Percentiles rank a stretch among this genome's conserved stretches.
These are phyloP conservation scores for Suillus subluteus DNA, from an alignment of 768 basidiomycete species.

Conservation along the genomic window DNA sequence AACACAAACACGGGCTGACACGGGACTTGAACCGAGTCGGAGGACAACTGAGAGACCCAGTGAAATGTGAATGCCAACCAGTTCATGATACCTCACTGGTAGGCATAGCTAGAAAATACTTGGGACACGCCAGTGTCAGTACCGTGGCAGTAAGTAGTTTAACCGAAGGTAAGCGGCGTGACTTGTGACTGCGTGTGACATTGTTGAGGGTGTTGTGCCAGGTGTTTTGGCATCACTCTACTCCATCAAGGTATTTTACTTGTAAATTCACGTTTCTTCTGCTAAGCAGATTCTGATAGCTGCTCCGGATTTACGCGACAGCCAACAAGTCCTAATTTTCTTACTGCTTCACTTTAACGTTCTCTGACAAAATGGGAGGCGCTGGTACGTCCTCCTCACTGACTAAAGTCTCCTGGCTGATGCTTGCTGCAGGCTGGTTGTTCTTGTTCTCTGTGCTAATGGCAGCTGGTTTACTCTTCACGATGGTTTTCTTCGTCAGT, in stretches of 20 bases:
- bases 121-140: no score
- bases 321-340: conserved; percentile 8
- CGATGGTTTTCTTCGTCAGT: conserved; percentile 99
- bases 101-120: no score
- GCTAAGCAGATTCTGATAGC: not conserved
- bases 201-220: not conserved
- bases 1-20: no score
- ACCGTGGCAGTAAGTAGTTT: no score
- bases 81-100: no score
- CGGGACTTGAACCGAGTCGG: no score
- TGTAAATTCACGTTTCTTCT: not conserved
- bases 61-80: no score
- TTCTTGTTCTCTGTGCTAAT: conserved; percentile 96
- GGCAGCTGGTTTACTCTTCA: conserved; percentile 94
- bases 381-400: conserved; percentile 38
- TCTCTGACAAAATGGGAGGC: conserved; percentile 40
- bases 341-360: not conserved
- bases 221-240: not conserved
- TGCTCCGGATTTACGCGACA: not conserved
- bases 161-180: not conserved
- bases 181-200: not conserved
- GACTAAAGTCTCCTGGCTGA: not conserved
- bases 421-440: conserved; percentile 73
- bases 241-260: not conserved
- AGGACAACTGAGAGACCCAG: no score